These are phyloP conservation scores for Debaryomyces sp. DNA, from an alignment of 1,139 yeast genomes.

Conservation along the genomic window DNA sequence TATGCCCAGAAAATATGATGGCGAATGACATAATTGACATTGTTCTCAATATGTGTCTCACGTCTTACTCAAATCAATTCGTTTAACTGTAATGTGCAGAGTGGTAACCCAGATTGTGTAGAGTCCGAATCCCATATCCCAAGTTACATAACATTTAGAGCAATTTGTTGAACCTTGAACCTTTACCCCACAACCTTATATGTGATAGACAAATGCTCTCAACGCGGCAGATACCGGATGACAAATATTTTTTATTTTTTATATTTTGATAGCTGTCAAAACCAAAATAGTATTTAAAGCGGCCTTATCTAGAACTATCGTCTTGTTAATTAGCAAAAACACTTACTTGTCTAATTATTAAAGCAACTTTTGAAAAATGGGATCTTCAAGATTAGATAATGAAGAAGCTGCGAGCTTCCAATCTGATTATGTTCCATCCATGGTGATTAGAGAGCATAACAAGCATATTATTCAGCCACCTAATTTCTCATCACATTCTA, in stretches of 20 bases:
- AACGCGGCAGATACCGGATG: background rate
- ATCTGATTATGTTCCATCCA: conserved; percentile 9
- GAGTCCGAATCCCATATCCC: background rate
- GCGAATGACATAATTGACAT: too few relatives aligned
- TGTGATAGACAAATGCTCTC: background rate
- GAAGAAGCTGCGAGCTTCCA: conserved; percentile 1
- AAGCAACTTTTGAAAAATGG: background rate
- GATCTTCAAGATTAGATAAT: background rate
- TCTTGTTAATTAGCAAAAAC: background rate
- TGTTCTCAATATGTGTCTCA: too few relatives aligned
- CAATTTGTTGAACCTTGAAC: background rate
- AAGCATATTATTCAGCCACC: conserved; percentile 38
- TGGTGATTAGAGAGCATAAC: conserved; percentile 27
- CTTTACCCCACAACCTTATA: background rate
- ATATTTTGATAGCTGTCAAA: background rate
- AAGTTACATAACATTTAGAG: background rate
- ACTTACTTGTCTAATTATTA: background rate
- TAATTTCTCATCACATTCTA: conserved; percentile 26
- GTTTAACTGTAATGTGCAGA: background rate
- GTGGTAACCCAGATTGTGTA: background rate
- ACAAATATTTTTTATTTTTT: background rate
- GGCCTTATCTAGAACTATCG: background rate
- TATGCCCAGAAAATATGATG: too few relatives aligned
- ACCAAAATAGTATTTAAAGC: background rate
- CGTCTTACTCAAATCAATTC: too few relatives aligned